A percentile compares a stretch with the other conserved stretches of the same genome.
Evolutionary conservation across 163 green algal species (phyloP).

Genomic region (Prototheca cutis): DNA sequence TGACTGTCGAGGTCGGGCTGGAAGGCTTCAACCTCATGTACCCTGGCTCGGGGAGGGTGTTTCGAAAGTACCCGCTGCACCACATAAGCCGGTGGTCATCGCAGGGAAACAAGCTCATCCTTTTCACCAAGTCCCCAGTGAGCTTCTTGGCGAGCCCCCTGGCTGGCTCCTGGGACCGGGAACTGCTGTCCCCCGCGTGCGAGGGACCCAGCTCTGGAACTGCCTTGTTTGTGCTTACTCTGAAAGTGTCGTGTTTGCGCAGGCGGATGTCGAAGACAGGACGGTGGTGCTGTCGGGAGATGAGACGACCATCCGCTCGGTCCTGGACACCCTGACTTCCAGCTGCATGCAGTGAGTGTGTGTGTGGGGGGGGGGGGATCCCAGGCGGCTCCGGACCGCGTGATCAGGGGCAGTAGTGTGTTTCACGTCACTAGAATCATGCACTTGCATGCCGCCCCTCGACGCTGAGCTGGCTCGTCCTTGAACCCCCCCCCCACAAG

Average conservation of each 20-base stretch:
- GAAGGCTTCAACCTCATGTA: constrained; percentile 67
- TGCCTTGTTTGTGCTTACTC: too few relatives aligned
- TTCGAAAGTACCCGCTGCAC: constrained; percentile 65
- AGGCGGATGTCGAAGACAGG: constrained; percentile 72
- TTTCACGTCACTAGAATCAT: background rate
- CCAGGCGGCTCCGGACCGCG: too few relatives aligned
- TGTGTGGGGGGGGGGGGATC: too few relatives aligned
- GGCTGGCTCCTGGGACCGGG: too few relatives aligned
- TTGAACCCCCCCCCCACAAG: too few relatives aligned
- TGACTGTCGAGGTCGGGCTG: constrained; percentile 60
- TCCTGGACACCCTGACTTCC: constrained; percentile 79
- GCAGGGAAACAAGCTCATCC: constrained; percentile 46
- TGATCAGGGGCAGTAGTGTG: too few relatives aligned
- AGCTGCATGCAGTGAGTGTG: constrained; percentile 79
- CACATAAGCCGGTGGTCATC: constrained; percentile 66
- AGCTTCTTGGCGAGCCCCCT: too few relatives aligned
- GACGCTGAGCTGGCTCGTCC: too few relatives aligned
- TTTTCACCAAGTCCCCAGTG: constrained; percentile 61
- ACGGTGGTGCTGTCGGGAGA: constrained; percentile 57
- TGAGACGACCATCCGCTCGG: constrained; percentile 51
- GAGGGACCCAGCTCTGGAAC: too few relatives aligned
- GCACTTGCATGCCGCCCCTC: too few relatives aligned
- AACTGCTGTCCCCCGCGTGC: too few relatives aligned
- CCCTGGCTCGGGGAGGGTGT: constrained; percentile 28
- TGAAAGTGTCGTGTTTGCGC: constrained; percentile 3